These are phyloP conservation scores for Verticillium nonalfalfae DNA, from an alignment of 2,329 filamentous ascomycete species.

Conservation along the genomic window DNA sequence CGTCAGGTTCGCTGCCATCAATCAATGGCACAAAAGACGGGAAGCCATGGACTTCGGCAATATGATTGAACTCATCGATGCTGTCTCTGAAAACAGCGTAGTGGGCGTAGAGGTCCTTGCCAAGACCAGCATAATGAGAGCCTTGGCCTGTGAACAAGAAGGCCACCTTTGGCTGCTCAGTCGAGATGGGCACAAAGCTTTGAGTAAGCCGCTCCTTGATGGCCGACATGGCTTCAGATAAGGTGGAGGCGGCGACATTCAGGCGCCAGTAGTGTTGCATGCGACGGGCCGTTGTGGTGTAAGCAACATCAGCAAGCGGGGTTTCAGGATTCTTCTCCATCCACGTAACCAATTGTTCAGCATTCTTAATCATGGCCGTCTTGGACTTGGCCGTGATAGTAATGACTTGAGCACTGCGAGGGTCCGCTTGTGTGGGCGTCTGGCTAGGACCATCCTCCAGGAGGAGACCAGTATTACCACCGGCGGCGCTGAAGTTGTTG, in stretches of 20 bases:
- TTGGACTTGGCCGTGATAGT: conserved; percentile 51
- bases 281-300: conserved; percentile 61
- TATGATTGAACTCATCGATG: conserved; percentile 50
- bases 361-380: conserved; percentile 51
- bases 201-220: conserved; percentile 33
- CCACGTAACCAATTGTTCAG: conserved; percentile 46
- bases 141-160: conserved; percentile 54
- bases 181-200: conserved; percentile 34
- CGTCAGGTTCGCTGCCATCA: conserved; percentile 30
- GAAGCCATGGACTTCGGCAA: conserved; percentile 43
- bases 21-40: conserved; percentile 50
- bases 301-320: conserved; percentile 52
- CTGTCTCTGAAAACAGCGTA: conserved; percentile 41
- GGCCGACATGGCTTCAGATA: conserved; percentile 33
- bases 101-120: conserved; percentile 41
- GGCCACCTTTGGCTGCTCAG: conserved; percentile 38
- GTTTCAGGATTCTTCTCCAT: conserved; percentile 45
- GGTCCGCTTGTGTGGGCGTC: conserved; percentile 38
- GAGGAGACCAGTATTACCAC: conserved; percentile 63
- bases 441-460: conserved; percentile 54
- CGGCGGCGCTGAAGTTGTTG: conserved; percentile 68
- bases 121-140: conserved; percentile 44
- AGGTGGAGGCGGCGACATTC: conserved; percentile 34
- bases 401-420: conserved; percentile 51
- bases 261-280: conserved; percentile 40